Evolutionary conservation across 2,329 filamentous ascomycete genomes (phyloP).

Genomic region (Immersiporthe knoxdaviesiana): DNA sequence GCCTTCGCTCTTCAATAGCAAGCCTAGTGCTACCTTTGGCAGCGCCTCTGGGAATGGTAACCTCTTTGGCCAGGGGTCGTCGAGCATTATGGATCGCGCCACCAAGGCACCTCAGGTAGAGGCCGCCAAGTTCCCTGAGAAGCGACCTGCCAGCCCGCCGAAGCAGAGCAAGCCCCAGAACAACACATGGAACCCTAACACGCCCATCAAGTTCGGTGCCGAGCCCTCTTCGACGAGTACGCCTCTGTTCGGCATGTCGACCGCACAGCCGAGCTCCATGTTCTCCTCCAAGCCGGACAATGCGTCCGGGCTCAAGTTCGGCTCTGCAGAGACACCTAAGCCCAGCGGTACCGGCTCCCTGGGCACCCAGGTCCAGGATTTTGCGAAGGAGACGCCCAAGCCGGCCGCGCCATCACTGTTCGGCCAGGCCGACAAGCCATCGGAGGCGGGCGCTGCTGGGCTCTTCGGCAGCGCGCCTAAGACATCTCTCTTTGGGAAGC

Average conservation of each 20-base stretch:
- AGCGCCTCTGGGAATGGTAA: slow-evolving; percentile 45
- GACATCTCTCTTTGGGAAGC: slow-evolving; percentile 25
- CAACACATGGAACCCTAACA: slow-evolving; percentile 53
- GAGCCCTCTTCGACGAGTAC: slow-evolving; percentile 35
- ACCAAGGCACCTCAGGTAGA: slow-evolving; percentile 55
- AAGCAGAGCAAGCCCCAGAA: slow-evolving; percentile 42
- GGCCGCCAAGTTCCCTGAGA: slow-evolving; percentile 36
- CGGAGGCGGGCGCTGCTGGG: slow-evolving; percentile 20
- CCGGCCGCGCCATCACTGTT: slow-evolving; percentile 26
- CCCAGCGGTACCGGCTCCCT: slow-evolving; percentile 16
- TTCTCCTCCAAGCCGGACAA: slow-evolving; percentile 38
- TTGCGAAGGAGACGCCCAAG: slow-evolving; percentile 24
- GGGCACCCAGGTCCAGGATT: slow-evolving; percentile 32
- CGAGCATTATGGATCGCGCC: slow-evolving; percentile 61
- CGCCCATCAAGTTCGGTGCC: slow-evolving; percentile 58
- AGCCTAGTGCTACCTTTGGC: slow-evolving; percentile 34
- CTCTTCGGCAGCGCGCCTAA: slow-evolving; percentile 30
- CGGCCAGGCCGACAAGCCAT: slow-evolving; percentile 24
- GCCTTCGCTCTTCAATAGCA: slow-evolving; percentile 42
- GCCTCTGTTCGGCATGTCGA: slow-evolving; percentile 38
- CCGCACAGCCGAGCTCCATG: slow-evolving; percentile 39
- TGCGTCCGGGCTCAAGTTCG: background rate
- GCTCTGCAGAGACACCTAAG: slow-evolving; percentile 8
- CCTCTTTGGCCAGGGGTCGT: slow-evolving; percentile 46
- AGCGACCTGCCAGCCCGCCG: slow-evolving; percentile 50